A percentile compares a stretch with the other conserved stretches of the same genome.
phyloP scores from a whole-genome alignment of 306 rosid species.

The Cyclanthera cordifolia region DNA sequence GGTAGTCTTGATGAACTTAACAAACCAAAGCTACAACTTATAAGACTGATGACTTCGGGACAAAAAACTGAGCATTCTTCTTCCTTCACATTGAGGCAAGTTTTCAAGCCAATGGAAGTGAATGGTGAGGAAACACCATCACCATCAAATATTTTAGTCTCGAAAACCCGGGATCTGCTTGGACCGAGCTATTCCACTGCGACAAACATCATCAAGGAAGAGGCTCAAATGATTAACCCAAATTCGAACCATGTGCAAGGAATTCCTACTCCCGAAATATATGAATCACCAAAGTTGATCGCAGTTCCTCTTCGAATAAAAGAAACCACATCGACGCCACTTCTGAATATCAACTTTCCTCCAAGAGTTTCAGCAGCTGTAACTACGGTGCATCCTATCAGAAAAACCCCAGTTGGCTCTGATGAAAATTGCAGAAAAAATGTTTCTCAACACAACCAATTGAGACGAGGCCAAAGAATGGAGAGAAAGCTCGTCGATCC shows the following conservation, averaged over 20 bases:
- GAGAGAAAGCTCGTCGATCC: constrained; percentile 22
- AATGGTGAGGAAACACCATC: constrained; percentile 63
- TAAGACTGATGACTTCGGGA: constrained; percentile 75
- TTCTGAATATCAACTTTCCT: constrained; percentile 88
- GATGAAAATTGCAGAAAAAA: constrained; percentile 30
- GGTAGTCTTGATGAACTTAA: constrained; percentile 93
- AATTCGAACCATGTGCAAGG: constrained; percentile 61
- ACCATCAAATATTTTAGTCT: constrained; percentile 46
- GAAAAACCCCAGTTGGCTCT: constrained; percentile 24
- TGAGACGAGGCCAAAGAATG: constrained; percentile 27
- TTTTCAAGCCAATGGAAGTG: constrained; percentile 65
- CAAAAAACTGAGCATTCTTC: constrained; percentile 85
- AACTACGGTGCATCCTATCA: constrained; percentile 26
- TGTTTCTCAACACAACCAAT: constrained; percentile 32
- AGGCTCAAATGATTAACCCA: constrained; percentile 27
- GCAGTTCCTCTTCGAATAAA: constrained; percentile 49
- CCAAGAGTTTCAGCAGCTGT: constrained; percentile 41
- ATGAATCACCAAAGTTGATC: constrained; percentile 78
- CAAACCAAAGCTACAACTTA: constrained; percentile 84
- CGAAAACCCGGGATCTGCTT: constrained; percentile 36
- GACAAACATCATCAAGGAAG: constrained; percentile 49
- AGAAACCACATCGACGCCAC: constrained; percentile 47
- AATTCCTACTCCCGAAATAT: constrained; percentile 93
- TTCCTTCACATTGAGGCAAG: constrained; percentile 68
- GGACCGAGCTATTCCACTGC: constrained; percentile 48